Conservation (phyloP, 1,284 basidiomycete genomes). For the Malassezia slooffiae region DNA sequence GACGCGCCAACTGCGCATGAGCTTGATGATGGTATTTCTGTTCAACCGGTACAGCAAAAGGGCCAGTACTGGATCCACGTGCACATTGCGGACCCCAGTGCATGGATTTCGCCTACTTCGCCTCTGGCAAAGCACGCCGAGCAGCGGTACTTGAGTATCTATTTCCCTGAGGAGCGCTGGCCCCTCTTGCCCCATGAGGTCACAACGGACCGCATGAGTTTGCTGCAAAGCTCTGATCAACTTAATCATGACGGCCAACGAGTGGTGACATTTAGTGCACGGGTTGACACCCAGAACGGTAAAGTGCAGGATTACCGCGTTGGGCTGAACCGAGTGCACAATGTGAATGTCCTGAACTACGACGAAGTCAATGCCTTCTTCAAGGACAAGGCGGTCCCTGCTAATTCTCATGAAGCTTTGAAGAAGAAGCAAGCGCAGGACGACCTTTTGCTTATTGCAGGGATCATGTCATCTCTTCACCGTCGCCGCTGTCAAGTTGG, state of each 20-base stretch:
- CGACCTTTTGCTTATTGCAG: neutral
- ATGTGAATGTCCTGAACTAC: slow-evolving; percentile 62
- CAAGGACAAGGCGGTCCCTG: neutral
- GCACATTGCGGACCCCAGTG: slow-evolving; percentile 87
- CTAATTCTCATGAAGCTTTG: neutral
- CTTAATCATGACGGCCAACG: neutral
- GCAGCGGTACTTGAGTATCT: slow-evolving; percentile 25
- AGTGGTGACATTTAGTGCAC: slow-evolving; percentile 71
- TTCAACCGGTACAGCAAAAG: slow-evolving; percentile 49
- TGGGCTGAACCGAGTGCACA: slow-evolving; percentile 61
- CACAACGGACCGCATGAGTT: slow-evolving; percentile 13
- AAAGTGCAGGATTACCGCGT: slow-evolving; percentile 63
- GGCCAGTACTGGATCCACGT: slow-evolving; percentile 66
- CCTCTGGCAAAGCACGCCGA: slow-evolving; percentile 49
- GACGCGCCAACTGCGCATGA: slow-evolving; percentile 74
- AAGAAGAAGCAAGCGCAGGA: neutral
- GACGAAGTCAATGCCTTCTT: slow-evolving; percentile 51
- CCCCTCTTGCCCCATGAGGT: slow-evolving; percentile 53
- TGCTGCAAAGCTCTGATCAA: no score
- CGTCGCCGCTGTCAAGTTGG: slow-evolving; percentile 5
- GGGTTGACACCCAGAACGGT: slow-evolving; percentile 56
- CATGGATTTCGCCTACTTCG: slow-evolving; percentile 59
- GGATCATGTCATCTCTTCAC: neutral
- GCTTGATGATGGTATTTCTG: slow-evolving; percentile 84
- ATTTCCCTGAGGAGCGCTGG: slow-evolving; percentile 28